A percentile compares a stretch with the other conserved stretches of the same genome.
Evolutionary conservation across 257 asterid species (phyloP).

Genomic region (Capsicum chinense): DNA sequence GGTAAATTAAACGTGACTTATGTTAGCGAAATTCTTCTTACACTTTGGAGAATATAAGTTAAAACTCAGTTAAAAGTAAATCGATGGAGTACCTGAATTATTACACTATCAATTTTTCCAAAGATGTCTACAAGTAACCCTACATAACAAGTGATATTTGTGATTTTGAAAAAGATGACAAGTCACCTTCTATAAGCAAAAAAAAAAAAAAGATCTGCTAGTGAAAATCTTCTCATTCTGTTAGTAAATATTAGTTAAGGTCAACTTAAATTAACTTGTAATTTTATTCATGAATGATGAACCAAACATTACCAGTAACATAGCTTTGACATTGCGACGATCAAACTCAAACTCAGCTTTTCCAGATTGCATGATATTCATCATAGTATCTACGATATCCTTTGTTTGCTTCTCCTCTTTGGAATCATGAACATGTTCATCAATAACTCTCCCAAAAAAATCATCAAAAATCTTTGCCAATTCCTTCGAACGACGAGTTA

Average conservation of each 20-base stretch:
- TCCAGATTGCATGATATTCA: conserved; percentile 30
- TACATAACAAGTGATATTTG: too few relatives aligned
- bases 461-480: conserved; percentile 26
- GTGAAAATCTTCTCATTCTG: background rate
- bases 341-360: conserved; percentile 31
- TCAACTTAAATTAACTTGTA: background rate
- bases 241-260: background rate
- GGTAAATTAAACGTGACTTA: too few relatives aligned
- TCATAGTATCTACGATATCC: conserved; percentile 30
- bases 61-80: background rate
- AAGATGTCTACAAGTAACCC: background rate
- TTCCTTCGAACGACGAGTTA: conserved; percentile 19
- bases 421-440: conserved; percentile 21
- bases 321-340: conserved; percentile 31
- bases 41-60: background rate
- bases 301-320: conserved; percentile 27
- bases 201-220: background rate
- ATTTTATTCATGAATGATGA: background rate
- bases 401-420: background rate
- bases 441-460: conserved; percentile 23
- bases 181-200: too few relatives aligned
- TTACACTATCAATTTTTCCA: background rate
- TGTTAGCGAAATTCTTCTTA: background rate
- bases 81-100: background rate
- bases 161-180: background rate